These are phyloP conservation scores for Rhizophlyctis rosea DNA, from an alignment of 192 early-diverging fungal species.

Conservation along the genomic window DNA sequence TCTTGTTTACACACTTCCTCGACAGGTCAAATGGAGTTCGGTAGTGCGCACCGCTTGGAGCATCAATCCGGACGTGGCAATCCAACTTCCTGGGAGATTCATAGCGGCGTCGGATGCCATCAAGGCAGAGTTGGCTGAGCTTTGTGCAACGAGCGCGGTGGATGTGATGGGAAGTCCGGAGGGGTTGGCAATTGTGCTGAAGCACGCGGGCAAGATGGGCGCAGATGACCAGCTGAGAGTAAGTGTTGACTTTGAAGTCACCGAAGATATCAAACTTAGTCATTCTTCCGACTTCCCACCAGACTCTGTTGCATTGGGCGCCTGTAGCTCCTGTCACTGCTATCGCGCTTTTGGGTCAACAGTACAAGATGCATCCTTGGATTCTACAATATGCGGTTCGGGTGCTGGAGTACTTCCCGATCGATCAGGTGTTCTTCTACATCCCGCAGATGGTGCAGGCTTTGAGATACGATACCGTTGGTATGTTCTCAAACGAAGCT, in stretches of 20 bases:
- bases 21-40: constrained; percentile 68
- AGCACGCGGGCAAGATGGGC: constrained; percentile 38
- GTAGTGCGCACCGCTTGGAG: constrained; percentile 81
- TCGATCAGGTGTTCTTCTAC: constrained; percentile 97
- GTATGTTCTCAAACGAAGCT: constrained; percentile 19
- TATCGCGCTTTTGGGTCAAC: constrained; percentile 69
- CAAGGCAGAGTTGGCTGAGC: constrained; percentile 57
- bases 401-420: constrained; percentile 81
- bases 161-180: constrained; percentile 66
- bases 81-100: constrained; percentile 76
- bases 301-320: constrained; percentile 80
- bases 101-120: constrained; percentile 58
- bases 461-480: constrained; percentile 75
- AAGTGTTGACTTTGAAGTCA: background rate
- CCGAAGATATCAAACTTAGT: background rate
- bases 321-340: constrained; percentile 89
- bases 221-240: constrained; percentile 35
- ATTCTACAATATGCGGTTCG: constrained; percentile 93
- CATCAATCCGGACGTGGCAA: constrained; percentile 74
- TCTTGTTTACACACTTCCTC: no score
- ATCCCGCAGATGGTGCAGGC: constrained; percentile 98
- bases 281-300: constrained; percentile 6
- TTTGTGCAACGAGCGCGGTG: constrained; percentile 22
- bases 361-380: constrained; percentile 76
- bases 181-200: constrained; percentile 70